Evolutionary conservation across 768 basidiomycete species (phyloP), one percentile per base, ranked within the genome.

Genomic region (Suillus brevipes): DNA sequence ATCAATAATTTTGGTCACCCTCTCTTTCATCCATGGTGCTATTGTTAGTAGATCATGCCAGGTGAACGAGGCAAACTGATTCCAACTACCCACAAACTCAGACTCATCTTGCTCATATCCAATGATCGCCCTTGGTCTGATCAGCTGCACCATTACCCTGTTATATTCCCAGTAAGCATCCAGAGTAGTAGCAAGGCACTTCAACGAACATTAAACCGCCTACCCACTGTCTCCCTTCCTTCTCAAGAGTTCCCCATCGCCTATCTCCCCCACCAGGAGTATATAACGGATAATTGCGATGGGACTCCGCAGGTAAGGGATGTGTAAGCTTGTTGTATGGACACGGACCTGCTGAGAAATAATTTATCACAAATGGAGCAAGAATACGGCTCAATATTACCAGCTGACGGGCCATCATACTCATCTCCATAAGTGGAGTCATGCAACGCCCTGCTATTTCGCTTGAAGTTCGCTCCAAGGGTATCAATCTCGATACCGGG

Each of bases 11-110:
- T 81, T 87, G 37, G 86, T 83, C 64, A 91, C 82, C 63, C 79
- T 80, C 61, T 87, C 84, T 64, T 88, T 83, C 79, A 94, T 84
- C 92, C 92, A 94, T 4, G 91, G 92, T 45, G 92, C 89, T 64
- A 93, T 85, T 38, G 86, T 82, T 72, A 82, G 81, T 45, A 94
- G 76, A 73, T 94, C 92, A 23, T 78, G 77, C 86, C 87, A 89
- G 0, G 82, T 83, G 65, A 94, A 87, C 13, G 90, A 91, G 8
- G 85, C 85, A 72, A 88, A 93, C 58, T 88, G 89, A 20, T 79
- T 79, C 49, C 85, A 78, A 58, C 84, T 81, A 4, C 80, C 71
- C 18, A 82, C 84, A 25, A 85, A 78, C 68, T 84, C 85, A 28
- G 80, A 68, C 57, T 85, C 86, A 69, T 83, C 70, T 62, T 78